Evolutionary conservation across 1,284 basidiomycete genomes (phyloP).

Genomic region (Trametes hirsuta): DNA sequence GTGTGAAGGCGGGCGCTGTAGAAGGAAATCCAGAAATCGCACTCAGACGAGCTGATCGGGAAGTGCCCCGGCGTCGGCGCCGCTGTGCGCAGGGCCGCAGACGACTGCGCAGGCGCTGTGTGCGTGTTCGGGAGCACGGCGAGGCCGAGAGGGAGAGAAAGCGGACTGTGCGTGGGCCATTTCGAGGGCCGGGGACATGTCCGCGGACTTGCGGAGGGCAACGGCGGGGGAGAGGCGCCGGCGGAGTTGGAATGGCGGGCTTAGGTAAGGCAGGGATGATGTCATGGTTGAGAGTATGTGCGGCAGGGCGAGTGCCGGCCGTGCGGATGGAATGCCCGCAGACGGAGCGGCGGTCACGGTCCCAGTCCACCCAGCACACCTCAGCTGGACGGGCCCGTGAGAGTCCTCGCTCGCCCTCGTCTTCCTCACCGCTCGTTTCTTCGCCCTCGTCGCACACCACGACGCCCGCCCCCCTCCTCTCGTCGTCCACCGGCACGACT

Average conservation of each 20-base stretch:
- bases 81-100: not conserved
- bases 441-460: conserved; percentile 4
- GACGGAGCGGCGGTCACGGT: not conserved
- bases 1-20: conserved; percentile 4
- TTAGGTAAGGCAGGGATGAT: not conserved
- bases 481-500: conserved; percentile 1
- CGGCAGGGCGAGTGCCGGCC: not conserved
- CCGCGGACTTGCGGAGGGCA: not conserved
- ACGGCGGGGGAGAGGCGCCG: not conserved
- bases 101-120: not conserved
- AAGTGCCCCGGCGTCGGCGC: not conserved
- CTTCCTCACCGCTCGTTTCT: not conserved
- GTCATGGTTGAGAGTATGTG: conserved; percentile 5
- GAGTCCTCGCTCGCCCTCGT: not conserved
- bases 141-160: no score
- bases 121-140: no score
- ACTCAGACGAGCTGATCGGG: not conserved
- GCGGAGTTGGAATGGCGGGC: not conserved
- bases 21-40: conserved; percentile 7
- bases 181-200: not conserved
- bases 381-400: conserved; percentile 4
- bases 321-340: not conserved
- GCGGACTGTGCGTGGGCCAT: not conserved
- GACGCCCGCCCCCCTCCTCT: not conserved
- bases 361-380: not conserved